Conservation (phyloP, 805 yeast species). For the Hanseniaspora vineae region DNA sequence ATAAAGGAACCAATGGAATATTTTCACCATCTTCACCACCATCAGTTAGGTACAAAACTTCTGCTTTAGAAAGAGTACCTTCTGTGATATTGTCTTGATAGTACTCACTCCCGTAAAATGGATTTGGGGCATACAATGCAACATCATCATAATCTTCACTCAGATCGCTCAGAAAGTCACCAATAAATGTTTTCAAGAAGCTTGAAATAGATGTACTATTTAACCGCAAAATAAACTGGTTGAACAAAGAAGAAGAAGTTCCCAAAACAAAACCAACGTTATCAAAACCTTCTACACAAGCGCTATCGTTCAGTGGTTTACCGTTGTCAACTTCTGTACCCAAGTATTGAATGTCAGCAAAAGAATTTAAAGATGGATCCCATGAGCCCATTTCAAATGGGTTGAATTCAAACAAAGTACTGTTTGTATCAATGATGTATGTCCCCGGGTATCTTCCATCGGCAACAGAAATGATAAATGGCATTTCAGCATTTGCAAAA, state of each 20-base stretch:
- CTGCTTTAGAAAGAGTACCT: constrained; percentile 27
- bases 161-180: constrained; percentile 30
- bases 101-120: constrained; percentile 37
- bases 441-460: constrained; percentile 59
- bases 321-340: constrained; percentile 61
- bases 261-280: constrained; percentile 75
- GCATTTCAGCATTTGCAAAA: constrained; percentile 52
- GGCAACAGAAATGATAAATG: constrained; percentile 55
- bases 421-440: constrained; percentile 41
- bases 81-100: constrained; percentile 18
- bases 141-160: constrained; percentile 45
- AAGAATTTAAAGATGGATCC: constrained; percentile 63
- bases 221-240: constrained; percentile 45
- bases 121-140: constrained; percentile 63
- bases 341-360: constrained; percentile 52
- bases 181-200: constrained; percentile 30
- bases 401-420: constrained; percentile 51
- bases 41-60: constrained; percentile 43
- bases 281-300: constrained; percentile 61
- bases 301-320: constrained; percentile 28
- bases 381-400: constrained; percentile 78
- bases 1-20: constrained; percentile 49
- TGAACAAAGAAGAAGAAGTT: constrained; percentile 72
- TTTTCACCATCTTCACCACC: constrained; percentile 63
- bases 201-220: constrained; percentile 39